A percentile compares a stretch with the other conserved stretches of the same genome.
These are phyloP conservation scores for Lentithecium fluviatile DNA, from an alignment of 495 filamentous ascomycete genomes.

Conservation along the genomic window DNA sequence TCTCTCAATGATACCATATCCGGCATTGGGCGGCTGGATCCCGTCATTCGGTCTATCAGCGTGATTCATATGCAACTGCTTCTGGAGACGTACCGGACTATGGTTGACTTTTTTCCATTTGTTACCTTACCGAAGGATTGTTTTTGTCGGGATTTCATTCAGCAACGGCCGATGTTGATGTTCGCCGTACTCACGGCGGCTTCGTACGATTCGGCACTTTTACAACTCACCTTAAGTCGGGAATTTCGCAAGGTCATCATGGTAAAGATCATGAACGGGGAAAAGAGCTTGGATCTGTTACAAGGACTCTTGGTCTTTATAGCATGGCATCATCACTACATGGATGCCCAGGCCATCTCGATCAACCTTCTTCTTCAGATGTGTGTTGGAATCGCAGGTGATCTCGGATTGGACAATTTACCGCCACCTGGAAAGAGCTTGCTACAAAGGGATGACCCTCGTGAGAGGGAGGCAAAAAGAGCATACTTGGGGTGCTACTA, in stretches of 20 bases:
- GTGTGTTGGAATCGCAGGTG: constrained; percentile 26
- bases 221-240: constrained; percentile 25
- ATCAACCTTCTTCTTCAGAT: constrained; percentile 32
- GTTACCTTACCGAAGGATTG: constrained; percentile 13
- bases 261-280: constrained; percentile 28
- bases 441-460: constrained; percentile 7
- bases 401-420: constrained; percentile 17
- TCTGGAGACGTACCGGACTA: constrained; percentile 14
- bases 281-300: constrained; percentile 32
- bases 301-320: constrained; percentile 31
- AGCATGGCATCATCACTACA: constrained; percentile 32
- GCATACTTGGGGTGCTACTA: constrained; percentile 34
- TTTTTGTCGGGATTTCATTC: constrained; percentile 11
- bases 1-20: constrained; percentile 26
- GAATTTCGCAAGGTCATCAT: constrained; percentile 26
- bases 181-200: constrained; percentile 22
- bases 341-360: constrained; percentile 25
- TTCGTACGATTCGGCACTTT: constrained; percentile 19
- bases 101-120: constrained; percentile 30
- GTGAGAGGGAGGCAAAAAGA: constrained; percentile 19
- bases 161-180: constrained; percentile 27
- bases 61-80: constrained; percentile 23
- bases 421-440: not conserved
- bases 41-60: constrained; percentile 23
- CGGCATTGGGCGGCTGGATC: constrained; percentile 19